A percentile compares a stretch with the other conserved stretches of the same genome.
These are phyloP conservation scores for Komagataella mondaviorum DNA, from an alignment of 805 yeast species.

Conservation along the genomic window DNA sequence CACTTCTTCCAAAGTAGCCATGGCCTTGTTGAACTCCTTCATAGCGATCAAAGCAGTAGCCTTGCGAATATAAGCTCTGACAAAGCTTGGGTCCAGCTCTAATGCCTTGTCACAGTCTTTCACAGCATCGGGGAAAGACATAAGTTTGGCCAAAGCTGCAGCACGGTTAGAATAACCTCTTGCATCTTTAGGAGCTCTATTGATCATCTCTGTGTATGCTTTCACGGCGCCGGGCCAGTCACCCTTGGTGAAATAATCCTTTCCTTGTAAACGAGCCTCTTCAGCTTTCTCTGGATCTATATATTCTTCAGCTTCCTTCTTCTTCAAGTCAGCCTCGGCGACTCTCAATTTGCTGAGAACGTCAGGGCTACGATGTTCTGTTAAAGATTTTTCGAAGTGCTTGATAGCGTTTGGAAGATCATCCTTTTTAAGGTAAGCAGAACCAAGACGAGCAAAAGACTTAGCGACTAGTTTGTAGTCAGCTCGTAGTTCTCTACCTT, in stretches of 20 bases:
- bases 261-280: slow-evolving; percentile 88
- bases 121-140: slow-evolving; percentile 96
- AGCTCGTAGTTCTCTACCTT: slow-evolving; percentile 81
- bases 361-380: slow-evolving; percentile 96
- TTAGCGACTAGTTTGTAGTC: slow-evolving; percentile 89
- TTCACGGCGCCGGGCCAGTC: slow-evolving; percentile 97
- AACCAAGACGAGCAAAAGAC: slow-evolving; percentile 87
- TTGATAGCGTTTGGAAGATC: slow-evolving; percentile 64
- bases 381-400: slow-evolving; percentile 77
- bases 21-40: slow-evolving; percentile 71
- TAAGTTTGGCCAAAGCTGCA: slow-evolving; percentile 85
- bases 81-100: slow-evolving; percentile 72
- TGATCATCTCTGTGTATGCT: slow-evolving; percentile 89
- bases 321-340: slow-evolving; percentile 77
- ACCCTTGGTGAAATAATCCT: slow-evolving; percentile 73
- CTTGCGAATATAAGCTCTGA: slow-evolving; percentile 94
- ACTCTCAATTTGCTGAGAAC: slow-evolving; percentile 76
- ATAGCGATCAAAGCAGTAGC: slow-evolving; percentile 89
- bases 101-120: slow-evolving; percentile 87
- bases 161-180: slow-evolving; percentile 98
- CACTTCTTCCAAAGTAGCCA: slow-evolving; percentile 72
- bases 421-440: slow-evolving; percentile 60
- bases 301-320: slow-evolving; percentile 63
- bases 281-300: slow-evolving; percentile 89
- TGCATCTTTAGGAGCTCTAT: slow-evolving; percentile 94